Evolutionary conservation across 768 basidiomycete genomes (phyloP), one percentile per base, ranked within the genome.

Genomic region (Auricularia sp.): DNA sequence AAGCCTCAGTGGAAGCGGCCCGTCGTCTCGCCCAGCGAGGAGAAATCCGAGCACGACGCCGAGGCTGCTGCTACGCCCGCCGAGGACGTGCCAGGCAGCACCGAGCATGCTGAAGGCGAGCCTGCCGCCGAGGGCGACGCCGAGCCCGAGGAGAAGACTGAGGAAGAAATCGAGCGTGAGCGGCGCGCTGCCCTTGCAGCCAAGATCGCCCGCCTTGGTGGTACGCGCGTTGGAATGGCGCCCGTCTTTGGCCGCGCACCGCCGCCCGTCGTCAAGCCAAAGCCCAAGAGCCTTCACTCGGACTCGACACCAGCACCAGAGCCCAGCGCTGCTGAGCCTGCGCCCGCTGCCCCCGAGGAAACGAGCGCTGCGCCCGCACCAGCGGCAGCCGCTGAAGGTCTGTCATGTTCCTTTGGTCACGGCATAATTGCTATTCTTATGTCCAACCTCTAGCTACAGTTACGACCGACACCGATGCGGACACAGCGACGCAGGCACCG

Each of bases 151-250:
- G 56, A 59, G 56, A 59, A 61, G 64, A 61, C 1, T 2, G 66
- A 59, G 12, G 86, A 87, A 70, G 76, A 77, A 23, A 87, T 89
- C 67, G 88, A 90, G 69, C 79, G 87, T 63, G 87, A 90, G 70
- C 83, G 88, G 58, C 84, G 94, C 53, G 90, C 92, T 3, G 87
- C 90, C 11, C 87, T 98, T 71, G 92, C 93, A 36, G 93, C 93
- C 29, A 83, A 93, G 58, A 93, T 98, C 92, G 93, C 93, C 51
- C 87, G 88, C 66, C 81, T 98, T 18, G 95, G 95, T 35, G 95
- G 93, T 60, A 84, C 91, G 14, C 79, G 87, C 63, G 78, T 93
- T 29, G 91, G 90, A 3, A 89, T 96, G 88, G 62, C 87, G 1
- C 87, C 90, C 61, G 77, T 87, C 65, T 86, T 91, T 74, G 86